Evolutionary conservation across 176 grass and related monocot species (phyloP).

Genomic region (Oryza rufipogon): DNA sequence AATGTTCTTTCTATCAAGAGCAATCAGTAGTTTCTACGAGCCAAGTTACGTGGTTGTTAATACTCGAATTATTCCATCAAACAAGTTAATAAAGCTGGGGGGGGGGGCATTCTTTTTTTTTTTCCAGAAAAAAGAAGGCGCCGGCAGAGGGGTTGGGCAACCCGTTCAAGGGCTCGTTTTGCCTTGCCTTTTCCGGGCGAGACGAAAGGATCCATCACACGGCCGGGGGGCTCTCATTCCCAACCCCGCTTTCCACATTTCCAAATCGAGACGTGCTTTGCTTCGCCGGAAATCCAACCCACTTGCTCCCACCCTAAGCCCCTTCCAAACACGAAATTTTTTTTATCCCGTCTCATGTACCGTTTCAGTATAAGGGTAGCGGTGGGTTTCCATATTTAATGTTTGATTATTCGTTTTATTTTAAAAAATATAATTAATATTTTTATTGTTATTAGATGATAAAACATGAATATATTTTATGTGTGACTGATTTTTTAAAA

Average conservation of each 20-base stretch:
- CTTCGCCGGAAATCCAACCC: slow-evolving; percentile 23
- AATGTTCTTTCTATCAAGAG: no score
- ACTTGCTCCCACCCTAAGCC: not conserved
- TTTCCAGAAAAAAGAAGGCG: not conserved
- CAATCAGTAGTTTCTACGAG: no score
- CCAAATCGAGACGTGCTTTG: slow-evolving; percentile 22
- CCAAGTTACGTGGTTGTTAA: not conserved
- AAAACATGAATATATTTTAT: no score
- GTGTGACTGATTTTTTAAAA: no score
- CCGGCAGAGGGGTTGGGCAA: not conserved
- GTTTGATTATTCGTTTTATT: no score
- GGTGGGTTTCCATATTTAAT: no score
- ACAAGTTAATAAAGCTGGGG: not conserved
- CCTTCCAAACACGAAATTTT: not conserved
- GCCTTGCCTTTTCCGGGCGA: slow-evolving; percentile 17
- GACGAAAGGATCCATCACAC: not conserved
- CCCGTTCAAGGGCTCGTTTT: not conserved
- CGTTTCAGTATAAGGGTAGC: no score
- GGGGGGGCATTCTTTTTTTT: not conserved
- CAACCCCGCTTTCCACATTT: not conserved
- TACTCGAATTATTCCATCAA: not conserved
- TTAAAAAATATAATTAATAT: no score
- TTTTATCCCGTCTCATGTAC: not conserved
- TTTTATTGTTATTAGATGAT: no score
- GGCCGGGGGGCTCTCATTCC: not conserved